These are phyloP conservation scores for Fusarium begoniae DNA, from an alignment of 2,329 filamentous ascomycete species.

Conservation along the genomic window DNA sequence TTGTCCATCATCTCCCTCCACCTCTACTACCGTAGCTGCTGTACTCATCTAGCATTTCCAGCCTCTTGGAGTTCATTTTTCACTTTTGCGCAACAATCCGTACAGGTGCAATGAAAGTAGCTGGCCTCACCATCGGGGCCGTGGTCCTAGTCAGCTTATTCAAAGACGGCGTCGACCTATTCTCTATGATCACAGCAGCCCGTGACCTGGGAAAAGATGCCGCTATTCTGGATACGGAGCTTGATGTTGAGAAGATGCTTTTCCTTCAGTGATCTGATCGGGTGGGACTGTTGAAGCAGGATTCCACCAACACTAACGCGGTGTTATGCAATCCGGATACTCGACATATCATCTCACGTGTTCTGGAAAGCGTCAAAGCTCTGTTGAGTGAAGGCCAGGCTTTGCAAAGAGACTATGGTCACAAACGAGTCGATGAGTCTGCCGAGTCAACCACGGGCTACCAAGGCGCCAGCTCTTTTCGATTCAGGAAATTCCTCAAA, in stretches of 20 bases:
- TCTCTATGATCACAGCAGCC: not conserved
- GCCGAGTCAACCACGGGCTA: not conserved
- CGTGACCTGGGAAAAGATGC: not conserved
- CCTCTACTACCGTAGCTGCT: too few relatives aligned
- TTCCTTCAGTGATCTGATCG: not conserved
- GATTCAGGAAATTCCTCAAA: not conserved
- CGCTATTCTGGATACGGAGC: rapidly evolving
- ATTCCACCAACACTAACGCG: too few relatives aligned
- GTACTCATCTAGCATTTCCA: too few relatives aligned
- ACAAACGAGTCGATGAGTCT: rapidly evolving
- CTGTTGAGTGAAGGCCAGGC: not conserved
- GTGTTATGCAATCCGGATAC: rapidly evolving
- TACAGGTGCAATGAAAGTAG: not conserved
- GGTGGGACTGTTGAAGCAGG: not conserved
- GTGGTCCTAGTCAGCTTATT: not conserved
- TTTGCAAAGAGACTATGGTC: not conserved
- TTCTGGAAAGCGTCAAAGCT: not conserved
- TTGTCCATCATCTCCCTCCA: too few relatives aligned
- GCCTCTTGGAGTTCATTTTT: too few relatives aligned
- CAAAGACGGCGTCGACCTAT: not conserved
- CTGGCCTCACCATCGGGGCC: not conserved
- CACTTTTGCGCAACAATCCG: too few relatives aligned
- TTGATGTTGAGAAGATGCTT: not conserved
- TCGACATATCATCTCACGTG: not conserved
- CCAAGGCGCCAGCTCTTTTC: not conserved